Percentiles rank a stretch among this genome's conserved stretches.
phyloP scores from a whole-genome alignment of 2,329 filamentous ascomycete species.

The Westerdykella aurantiaca region DNA sequence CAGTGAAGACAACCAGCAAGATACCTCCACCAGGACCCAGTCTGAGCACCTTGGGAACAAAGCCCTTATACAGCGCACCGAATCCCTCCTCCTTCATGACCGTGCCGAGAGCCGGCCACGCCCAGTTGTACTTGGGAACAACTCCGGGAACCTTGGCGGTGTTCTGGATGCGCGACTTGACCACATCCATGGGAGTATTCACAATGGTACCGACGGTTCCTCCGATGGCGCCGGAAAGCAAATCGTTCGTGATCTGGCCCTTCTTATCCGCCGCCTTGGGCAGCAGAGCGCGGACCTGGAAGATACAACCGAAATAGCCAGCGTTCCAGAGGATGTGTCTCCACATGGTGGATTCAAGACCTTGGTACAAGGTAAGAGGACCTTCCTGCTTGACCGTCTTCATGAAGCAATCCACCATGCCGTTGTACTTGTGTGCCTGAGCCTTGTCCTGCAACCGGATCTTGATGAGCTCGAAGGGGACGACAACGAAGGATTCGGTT shows the following conservation, averaged over 20 bases:
- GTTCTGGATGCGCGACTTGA: slow-evolving; percentile 98
- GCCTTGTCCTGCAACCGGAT: slow-evolving; percentile 95
- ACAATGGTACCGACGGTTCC: slow-evolving; percentile 86
- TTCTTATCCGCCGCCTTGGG: slow-evolving; percentile 76
- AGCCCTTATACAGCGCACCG: slow-evolving; percentile 90
- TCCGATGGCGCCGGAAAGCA: slow-evolving; percentile 79
- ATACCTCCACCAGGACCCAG: slow-evolving; percentile 67
- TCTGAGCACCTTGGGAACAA: slow-evolving; percentile 87
- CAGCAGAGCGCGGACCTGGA: slow-evolving; percentile 83
- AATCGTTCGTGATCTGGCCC: slow-evolving; percentile 76
- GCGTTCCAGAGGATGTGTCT: slow-evolving; percentile 91
- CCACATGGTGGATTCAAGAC: slow-evolving; percentile 94
- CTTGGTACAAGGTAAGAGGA: slow-evolving; percentile 85
- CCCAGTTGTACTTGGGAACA: slow-evolving; percentile 97
- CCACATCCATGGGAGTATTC: slow-evolving; percentile 95
- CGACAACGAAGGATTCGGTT: slow-evolving; percentile 93
- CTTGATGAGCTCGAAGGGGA: slow-evolving; percentile 97
- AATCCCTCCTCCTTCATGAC: slow-evolving; percentile 94
- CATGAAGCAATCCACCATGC: slow-evolving; percentile 70
- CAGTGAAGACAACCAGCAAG: slow-evolving; percentile 78
- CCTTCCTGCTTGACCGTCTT: slow-evolving; percentile 85
- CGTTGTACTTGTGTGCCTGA: slow-evolving; percentile 79
- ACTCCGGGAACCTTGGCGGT: slow-evolving; percentile 74
- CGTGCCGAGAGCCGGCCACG: slow-evolving; percentile 77
- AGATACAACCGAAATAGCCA: slow-evolving; percentile 97